phyloP scores from a whole-genome alignment of 176 grass and related monocot species.

The Eleusine coracana region DNA sequence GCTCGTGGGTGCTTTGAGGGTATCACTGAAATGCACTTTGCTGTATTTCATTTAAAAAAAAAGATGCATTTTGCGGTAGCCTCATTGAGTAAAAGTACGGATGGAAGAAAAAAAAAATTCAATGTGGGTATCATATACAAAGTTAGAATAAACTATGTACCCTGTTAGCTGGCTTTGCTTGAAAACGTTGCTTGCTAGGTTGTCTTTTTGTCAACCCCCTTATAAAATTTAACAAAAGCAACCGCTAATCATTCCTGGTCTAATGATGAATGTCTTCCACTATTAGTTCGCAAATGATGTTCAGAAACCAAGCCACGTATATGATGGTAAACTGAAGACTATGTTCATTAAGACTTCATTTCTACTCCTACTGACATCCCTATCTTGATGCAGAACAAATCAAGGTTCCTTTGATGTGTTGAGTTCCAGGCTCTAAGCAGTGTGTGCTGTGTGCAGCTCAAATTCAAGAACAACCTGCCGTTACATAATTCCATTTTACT shows the following conservation, averaged over 20 bases:
- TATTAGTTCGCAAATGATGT: constrained; percentile 52
- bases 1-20: constrained; percentile 20
- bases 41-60: not conserved
- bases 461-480: constrained; percentile 2
- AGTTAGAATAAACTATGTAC: constrained; percentile 45
- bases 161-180: constrained; percentile 57
- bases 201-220: constrained; percentile 51
- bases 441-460: not conserved
- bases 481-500: not conserved
- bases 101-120: constrained; percentile 21
- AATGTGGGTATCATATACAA: constrained; percentile 32
- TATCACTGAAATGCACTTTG: constrained; percentile 33
- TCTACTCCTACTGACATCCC: constrained; percentile 24
- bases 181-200: constrained; percentile 45
- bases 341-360: constrained; percentile 37
- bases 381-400: constrained; percentile 23
- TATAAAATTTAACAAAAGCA: constrained; percentile 48
- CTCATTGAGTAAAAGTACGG: constrained; percentile 31
- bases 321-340: constrained; percentile 30
- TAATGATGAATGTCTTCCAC: constrained; percentile 63
- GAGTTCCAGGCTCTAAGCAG: not conserved
- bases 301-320: constrained; percentile 41
- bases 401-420: constrained; percentile 23
- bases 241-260: constrained; percentile 44
- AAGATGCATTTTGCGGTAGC: constrained; percentile 29